Base-by-base conservation (phyloP, 805 yeast species). In the Hanseniaspora pseudoguilliermondii region DNA sequence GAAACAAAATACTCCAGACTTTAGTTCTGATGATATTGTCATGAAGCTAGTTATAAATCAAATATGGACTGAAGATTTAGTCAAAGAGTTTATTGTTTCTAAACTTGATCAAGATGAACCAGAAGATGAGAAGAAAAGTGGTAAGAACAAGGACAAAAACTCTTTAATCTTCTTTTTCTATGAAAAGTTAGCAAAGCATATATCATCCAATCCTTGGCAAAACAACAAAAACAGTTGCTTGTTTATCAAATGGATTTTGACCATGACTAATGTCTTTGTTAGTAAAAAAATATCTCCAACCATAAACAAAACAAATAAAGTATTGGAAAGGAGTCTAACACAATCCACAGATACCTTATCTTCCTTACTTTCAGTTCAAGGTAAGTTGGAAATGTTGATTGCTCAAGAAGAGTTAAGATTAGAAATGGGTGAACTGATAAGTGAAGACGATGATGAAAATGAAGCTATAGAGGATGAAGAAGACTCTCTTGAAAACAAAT, bases 211-310 rank as follows among this genome's bases (percentile, higher is more conserved):
- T 54, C 60, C 65, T 18, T 65, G 66, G 65, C 59, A 59, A 38
- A 59, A 61, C 23, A 58, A 60, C 44, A 57, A 60, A n/a, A 47
- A 47, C 58, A 55, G 62, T 68, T 69, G 57, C 69, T 74, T 47
- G 63, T 91, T 97, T 96, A 73, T 90, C 53, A 85, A 86, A 66
- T 87, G 93, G 88, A 62, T 86, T 18, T 70, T 90, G 58, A 74
- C 89, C 29, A 69, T 78, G 15, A 85, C 84, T 63, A 87, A 90
- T 27, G 79, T 57, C 21, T 61, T 60, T 36, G 47, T 57, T 13
- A 49, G 57, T 36, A 58, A 57, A 46, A 57, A 59, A 27, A 35
- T 49, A 15, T 49, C 58, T 1, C 32, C 47, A 21, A 44, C 51
- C 2, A 50, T 55, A 6, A 21, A 25, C 49, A 46, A 47, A 23